Evolutionary conservation across 345 rosid species (phyloP), one percentile per base, ranked within the genome.

Genomic region (Ceriops zippeliana): DNA sequence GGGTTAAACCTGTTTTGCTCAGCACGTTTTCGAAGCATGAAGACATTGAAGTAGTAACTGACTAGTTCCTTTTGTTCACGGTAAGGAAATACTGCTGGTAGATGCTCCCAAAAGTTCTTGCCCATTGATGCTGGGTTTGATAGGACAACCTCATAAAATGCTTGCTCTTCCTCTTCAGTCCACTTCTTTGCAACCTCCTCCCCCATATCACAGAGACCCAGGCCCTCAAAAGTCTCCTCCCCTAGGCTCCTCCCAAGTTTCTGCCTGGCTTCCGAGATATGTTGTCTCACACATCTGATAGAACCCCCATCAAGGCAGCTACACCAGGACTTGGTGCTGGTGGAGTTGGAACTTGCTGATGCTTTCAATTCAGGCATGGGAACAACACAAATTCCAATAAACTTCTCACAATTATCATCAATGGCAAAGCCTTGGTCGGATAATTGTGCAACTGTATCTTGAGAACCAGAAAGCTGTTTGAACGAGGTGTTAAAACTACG

Each of bases 341-440:
- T 22, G 34, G 47, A 61, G 24, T 19, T 52, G 9, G 32, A 24
- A 56, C 59, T 56, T 42, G 62, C 69, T 46, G 67, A 65, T 56
- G 70, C 57, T 72, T 80, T 72, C 21, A 62, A 65, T 31, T 73
- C 79, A 58, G 87, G 80, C 90, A 88, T 84, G 0, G 96, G 84
- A 85, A 83, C 73, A 37, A 89, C 78, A 74, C 91, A 78, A 63
- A 82, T 77, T 59, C 89, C 93, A 60, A 83, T 68, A 61, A 76
- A 61, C 61, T 61, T 47, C 66, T 82, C 82, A 15, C 74, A 26
- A 21, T 26, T 74, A 58, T 34, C 71, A 51, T 24, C 69, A 35
- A 2, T 6, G 30, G 27, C 30, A 22, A 59, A 7, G 62, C 62
- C 38, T 8, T 35, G 32, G 63, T 62, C 61, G 9, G 58, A 35